Conservation (phyloP, 345 rosid species). For the Dovyalis caffra region DNA sequence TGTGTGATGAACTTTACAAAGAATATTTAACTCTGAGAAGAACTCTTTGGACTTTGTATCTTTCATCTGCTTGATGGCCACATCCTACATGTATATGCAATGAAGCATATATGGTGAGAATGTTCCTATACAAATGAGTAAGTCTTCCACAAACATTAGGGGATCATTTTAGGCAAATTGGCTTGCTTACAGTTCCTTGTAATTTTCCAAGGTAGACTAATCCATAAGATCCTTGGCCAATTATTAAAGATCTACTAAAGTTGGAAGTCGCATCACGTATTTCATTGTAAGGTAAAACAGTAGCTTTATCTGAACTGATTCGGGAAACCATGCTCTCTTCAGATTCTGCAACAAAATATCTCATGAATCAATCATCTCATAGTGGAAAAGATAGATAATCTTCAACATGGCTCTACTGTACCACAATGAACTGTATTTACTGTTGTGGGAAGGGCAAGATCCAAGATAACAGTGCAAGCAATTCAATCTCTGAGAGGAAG, state of each 20-base stretch:
- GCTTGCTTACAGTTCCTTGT: conserved; percentile 22
- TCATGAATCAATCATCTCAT: conserved; percentile 5
- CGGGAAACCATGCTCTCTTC: conserved; percentile 23
- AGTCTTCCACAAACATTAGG: background rate
- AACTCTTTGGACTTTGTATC: conserved; percentile 38
- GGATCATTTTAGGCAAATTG: background rate
- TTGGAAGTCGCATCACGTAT: conserved; percentile 33
- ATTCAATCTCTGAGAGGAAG: background rate
- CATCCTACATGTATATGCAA: conserved; percentile 23
- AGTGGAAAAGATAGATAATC: background rate
- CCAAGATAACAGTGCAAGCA: conserved; percentile 11
- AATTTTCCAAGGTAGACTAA: conserved; percentile 29
- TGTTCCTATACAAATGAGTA: background rate
- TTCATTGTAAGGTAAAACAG: conserved; percentile 25
- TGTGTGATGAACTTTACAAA: conserved; percentile 33
- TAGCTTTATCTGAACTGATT: conserved; percentile 23
- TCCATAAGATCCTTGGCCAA: conserved; percentile 44
- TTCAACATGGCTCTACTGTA: background rate
- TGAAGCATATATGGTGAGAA: background rate
- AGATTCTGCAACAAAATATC: conserved; percentile 14
- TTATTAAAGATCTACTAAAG: conserved; percentile 25
- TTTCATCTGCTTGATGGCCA: conserved; percentile 47
- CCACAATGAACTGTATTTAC: conserved; percentile 5
- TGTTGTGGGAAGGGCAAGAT: conserved; percentile 8
- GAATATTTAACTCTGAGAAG: conserved; percentile 33